Percentiles rank a stretch among this genome's conserved stretches.
Conservation (phyloP, 352 stramenopile species). For the Peronospora tabacina region DNA sequence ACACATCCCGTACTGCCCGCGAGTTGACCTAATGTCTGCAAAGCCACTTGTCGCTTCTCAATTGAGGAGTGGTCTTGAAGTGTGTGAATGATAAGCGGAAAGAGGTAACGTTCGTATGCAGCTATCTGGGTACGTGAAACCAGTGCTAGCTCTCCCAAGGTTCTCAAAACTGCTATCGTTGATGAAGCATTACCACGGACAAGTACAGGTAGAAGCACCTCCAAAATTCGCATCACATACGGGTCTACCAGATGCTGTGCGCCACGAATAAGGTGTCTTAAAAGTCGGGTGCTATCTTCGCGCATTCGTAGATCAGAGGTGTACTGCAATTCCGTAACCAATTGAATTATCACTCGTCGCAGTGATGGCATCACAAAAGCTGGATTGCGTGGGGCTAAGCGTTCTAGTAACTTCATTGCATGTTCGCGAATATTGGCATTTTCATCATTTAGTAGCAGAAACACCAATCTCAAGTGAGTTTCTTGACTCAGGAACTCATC, state of each 20-base stretch:
- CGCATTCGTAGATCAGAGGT: constrained; percentile 76
- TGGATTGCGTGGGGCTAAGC: constrained; percentile 91
- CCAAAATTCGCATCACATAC: constrained; percentile 68
- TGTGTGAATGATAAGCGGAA: constrained; percentile 94
- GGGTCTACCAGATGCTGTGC: constrained; percentile 84
- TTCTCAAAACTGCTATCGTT: constrained; percentile 65
- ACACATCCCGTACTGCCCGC: constrained; percentile 90
- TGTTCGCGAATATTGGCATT: constrained; percentile 80
- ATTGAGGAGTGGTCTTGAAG: constrained; percentile 94
- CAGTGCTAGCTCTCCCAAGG: constrained; percentile 87
- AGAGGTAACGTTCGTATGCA: constrained; percentile 91
- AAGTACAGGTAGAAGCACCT: constrained; percentile 83
- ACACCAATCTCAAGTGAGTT: constrained; percentile 89
- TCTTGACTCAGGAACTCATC: constrained; percentile 90
- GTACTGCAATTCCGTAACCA: constrained; percentile 94
- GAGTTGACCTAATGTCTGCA: constrained; percentile 94
- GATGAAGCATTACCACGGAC: constrained; percentile 75
- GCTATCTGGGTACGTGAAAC: constrained; percentile 87
- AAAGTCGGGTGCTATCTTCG: constrained; percentile 85
- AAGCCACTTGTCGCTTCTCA: constrained; percentile 92
- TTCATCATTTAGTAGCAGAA: constrained; percentile 94
- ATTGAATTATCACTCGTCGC: constrained; percentile 88
- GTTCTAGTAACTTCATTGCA: constrained; percentile 90
- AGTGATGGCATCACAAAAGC: constrained; percentile 93
- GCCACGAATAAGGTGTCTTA: constrained; percentile 76